Percentiles rank a stretch among this genome's conserved stretches.
Evolutionary conservation across 164 flowering plant species (phyloP).

Genomic region (Vitis cinerea): DNA sequence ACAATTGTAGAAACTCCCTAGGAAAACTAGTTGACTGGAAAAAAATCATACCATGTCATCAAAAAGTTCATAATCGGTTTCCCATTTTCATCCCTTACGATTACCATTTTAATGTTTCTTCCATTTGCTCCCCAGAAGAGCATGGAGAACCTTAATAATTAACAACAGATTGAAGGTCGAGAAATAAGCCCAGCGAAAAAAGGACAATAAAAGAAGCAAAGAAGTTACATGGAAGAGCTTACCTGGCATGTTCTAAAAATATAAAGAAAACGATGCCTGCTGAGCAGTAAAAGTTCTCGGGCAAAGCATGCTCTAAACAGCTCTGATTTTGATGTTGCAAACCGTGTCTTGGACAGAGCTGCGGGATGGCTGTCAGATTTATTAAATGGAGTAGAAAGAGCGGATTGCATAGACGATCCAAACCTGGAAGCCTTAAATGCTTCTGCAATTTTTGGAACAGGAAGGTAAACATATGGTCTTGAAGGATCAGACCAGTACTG

Average conservation of each 20-base stretch:
- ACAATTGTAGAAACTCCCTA: too few species aligned
- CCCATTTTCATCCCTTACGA: too few species aligned
- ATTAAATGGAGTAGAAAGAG: constrained; percentile 48
- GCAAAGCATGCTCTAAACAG: constrained; percentile 58
- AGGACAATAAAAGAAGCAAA: background rate
- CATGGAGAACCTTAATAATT: too few species aligned
- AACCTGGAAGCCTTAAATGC: constrained; percentile 58
- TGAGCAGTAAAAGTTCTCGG: constrained; percentile 63
- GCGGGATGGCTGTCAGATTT: constrained; percentile 49
- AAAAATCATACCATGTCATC: too few species aligned
- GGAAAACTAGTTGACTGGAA: too few species aligned
- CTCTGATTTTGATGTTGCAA: constrained; percentile 56
- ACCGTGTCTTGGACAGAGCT: constrained; percentile 57
- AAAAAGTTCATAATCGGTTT: too few species aligned
- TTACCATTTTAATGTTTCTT: too few species aligned
- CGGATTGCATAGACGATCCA: constrained; percentile 43
- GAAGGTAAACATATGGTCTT: constrained; percentile 58
- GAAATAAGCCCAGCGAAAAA: background rate
- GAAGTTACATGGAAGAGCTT: constrained; percentile 1
- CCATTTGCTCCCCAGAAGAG: too few species aligned
- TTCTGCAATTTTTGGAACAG: constrained; percentile 65
- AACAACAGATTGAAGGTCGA: too few species aligned
- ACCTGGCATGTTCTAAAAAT: constrained; percentile 90
- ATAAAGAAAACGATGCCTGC: constrained; percentile 69
- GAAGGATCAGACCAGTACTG: constrained; percentile 89